These are phyloP conservation scores for Tylopilus subfusipes DNA, from an alignment of 768 basidiomycete genomes.

Conservation along the genomic window DNA sequence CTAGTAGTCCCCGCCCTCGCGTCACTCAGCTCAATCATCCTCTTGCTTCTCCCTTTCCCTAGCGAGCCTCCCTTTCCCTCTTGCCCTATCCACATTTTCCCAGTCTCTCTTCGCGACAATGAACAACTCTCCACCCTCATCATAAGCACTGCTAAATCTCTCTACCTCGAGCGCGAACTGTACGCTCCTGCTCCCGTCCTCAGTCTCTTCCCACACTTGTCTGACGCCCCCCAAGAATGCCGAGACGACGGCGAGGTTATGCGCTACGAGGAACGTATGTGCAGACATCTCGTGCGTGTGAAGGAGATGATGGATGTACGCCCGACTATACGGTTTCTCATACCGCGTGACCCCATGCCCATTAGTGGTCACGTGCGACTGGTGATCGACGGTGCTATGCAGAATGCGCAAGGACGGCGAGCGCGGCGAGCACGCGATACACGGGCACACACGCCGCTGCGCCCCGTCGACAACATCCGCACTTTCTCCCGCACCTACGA, in stretches of 20 bases:
- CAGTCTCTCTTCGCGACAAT: constrained; percentile 53
- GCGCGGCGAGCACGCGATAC: constrained; percentile 54
- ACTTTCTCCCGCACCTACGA: constrained; percentile 20
- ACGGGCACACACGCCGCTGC: constrained; percentile 38
- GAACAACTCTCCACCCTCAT: constrained; percentile 44
- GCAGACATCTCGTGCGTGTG: constrained; percentile 91
- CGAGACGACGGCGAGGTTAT: constrained; percentile 70
- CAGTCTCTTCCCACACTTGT: constrained; percentile 18
- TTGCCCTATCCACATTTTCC: constrained; percentile 61
- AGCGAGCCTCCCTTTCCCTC: constrained; percentile 72
- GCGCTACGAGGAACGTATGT: constrained; percentile 68
- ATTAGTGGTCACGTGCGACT: constrained; percentile 14
- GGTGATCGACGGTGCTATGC: constrained; percentile 45
- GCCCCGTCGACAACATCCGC: neutral
- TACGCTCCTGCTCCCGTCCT: neutral
- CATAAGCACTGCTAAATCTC: constrained; percentile 50
- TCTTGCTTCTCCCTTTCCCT: constrained; percentile 52
- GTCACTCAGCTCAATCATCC: neutral
- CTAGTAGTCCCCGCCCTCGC: neutral
- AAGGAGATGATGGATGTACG: constrained; percentile 81
- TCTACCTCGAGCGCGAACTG: constrained; percentile 45
- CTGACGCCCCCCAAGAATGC: constrained; percentile 63
- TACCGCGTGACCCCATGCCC: constrained; percentile 7
- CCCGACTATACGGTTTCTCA: constrained; percentile 41
- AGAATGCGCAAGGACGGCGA: constrained; percentile 33